A percentile compares a stretch with the other conserved stretches of the same genome.
phyloP scores from a whole-genome alignment of 2,329 filamentous ascomycete species.

The Diaporthe ampelina region DNA sequence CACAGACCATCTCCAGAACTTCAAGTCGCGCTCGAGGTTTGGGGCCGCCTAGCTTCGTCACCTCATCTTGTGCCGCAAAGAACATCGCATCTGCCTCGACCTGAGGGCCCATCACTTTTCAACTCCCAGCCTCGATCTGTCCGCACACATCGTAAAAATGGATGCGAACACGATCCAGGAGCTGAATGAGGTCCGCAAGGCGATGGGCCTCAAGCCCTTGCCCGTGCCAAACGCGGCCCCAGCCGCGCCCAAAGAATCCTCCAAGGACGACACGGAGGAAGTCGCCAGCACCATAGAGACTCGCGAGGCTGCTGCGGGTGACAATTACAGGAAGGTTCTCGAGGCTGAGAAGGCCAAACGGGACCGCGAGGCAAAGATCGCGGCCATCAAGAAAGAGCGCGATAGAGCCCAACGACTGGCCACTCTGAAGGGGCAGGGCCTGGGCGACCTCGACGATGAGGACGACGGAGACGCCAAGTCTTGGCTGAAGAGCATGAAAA shows the following conservation, averaged over 20 bases:
- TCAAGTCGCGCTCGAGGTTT: neutral
- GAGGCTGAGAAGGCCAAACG: conserved; percentile 83
- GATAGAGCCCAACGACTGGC: conserved; percentile 84
- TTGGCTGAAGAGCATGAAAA: conserved; percentile 92
- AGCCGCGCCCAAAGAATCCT: conserved; percentile 53
- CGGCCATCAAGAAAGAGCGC: conserved; percentile 87
- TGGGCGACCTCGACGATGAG: conserved; percentile 81
- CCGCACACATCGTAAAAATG: conserved; percentile 55
- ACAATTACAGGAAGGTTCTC: conserved; percentile 76
- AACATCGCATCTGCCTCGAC: neutral
- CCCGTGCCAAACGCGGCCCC: conserved; percentile 79
- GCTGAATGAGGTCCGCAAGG: conserved; percentile 90
- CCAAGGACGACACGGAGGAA: conserved; percentile 74
- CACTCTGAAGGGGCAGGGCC: conserved; percentile 83
- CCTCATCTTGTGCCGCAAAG: neutral
- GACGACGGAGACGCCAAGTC: conserved; percentile 82
- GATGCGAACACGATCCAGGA: conserved; percentile 87
- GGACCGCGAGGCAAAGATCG: conserved; percentile 83
- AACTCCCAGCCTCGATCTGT: neutral
- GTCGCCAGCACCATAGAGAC: conserved; percentile 86
- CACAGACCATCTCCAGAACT: conserved; percentile 20
- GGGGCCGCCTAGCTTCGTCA: too few relatives aligned
- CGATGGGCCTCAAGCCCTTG: conserved; percentile 90
- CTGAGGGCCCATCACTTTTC: neutral
- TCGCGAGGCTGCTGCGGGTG: conserved; percentile 78